Base-by-base conservation (phyloP, 768 basidiomycete species). In the Lactifluus echinatus region DNA sequence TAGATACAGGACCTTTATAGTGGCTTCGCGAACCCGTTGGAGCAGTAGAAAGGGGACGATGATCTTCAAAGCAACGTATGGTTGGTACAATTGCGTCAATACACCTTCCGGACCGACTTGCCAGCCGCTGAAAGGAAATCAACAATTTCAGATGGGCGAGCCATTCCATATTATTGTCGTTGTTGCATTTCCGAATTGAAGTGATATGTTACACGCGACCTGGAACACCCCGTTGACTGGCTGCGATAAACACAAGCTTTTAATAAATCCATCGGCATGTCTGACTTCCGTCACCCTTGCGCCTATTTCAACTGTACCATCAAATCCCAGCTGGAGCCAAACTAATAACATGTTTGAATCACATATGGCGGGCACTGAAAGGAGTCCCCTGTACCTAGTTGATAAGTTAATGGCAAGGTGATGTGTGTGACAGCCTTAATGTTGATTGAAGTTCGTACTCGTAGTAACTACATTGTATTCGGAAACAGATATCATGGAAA, bases 1-100 rank as follows among this genome's bases (percentile, higher is more conserved):
- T 4, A 7, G 74, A 75, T 48, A 70, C 72, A 21, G 68, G 73
- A 45, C 59, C n/a, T 76, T 37, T 15, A 70, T 73, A 50, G 71
- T 72, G 3, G 66, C 79, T 24, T 76, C 76, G 7, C 69, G 73
- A 39, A 75, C 75, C 69, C 71, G 75, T 14, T 75, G 77, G 15
- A 68, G 74, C 3, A 74, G 77, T 57, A 66, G 76, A 26, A 69
- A 78, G 57, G 79, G 76, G 65, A 75, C 76, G 70, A 75, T 77
- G 70, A 73, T 77, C 39, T 74, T 75, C 64, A 71, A 73, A 57
- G 74, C 71, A 60, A 70, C 67, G 7, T 73, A 70, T 67, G 46
- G 73, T 57, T 28, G 68, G 49, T 19, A 21, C 28, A 17, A 17
- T 31, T 1, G 33, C 19, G 21, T 46, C 24, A 47, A 11, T 21